Evolutionary conservation across 2,329 filamentous ascomycete species (phyloP), one percentile per base, ranked within the genome.

Genomic region (Colletotrichum shisoi): DNA sequence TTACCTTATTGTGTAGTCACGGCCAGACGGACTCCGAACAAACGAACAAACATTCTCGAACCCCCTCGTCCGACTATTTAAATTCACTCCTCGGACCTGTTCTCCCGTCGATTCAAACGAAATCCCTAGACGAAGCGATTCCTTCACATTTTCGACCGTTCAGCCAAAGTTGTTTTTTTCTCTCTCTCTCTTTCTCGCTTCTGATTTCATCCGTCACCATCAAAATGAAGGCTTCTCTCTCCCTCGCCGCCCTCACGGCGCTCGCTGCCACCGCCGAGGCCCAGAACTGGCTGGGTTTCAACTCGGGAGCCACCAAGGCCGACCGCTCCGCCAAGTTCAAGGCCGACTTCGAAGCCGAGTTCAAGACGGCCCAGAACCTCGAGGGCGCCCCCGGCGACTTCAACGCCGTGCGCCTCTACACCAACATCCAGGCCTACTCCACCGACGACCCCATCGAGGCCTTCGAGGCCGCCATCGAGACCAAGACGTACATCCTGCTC

Each of bases 381-480:
- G 72, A 75, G 67, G 78, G 78, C 63, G 78, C 84, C 31, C 84
- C 85, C 11, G 84, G 84, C 67, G 79, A 78, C 71, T 88, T 88
- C 80, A 85, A 82, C 72, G 80, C 84, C 65, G 83, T 87, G 71
- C 85, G 88, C 59, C 81, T 90, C 39, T 90, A 91, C 82, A 91
- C 89, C 75, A 88, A 86, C 81, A 86, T 89, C 75, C 84, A 87
- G 77, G 84, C 83, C 74, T 81, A 86, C 78, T 81, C 89, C 74
- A 85, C 91, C 81, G 85, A 86, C 72, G 90, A 94, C 78, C 93
- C 93, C 59, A 82, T 96, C 74, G 82, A 92, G 81, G 93, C 93
- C 48, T 87, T 94, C 79, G 91, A 92, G 79, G 89, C 89, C 42
- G 88, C 89, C 72, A 81, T 89, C 52, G 79, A 82, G 67, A 87